Evolutionary conservation across 768 basidiomycete genomes (phyloP).

Genomic region (Rossbeevera mucosa): DNA sequence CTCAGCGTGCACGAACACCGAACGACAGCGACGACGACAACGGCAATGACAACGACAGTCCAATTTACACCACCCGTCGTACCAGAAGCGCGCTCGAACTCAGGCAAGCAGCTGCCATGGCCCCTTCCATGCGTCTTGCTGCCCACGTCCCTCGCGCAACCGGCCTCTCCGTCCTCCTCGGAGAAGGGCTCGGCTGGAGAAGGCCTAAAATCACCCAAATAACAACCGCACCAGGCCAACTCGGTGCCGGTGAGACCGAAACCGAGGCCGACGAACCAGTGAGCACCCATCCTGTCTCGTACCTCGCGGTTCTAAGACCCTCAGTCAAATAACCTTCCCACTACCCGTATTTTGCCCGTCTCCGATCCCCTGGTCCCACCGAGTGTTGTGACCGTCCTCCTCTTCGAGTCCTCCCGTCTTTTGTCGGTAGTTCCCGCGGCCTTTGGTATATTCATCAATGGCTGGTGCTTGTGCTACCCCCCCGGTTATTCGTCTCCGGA

Average conservation of each 20-base stretch:
- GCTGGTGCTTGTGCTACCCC: conserved; percentile 49
- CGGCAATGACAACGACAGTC: not conserved
- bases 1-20: not conserved
- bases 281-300: conserved; percentile 25
- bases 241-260: conserved; percentile 73
- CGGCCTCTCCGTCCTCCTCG: conserved; percentile 23
- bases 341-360: conserved; percentile 53
- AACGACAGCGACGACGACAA: not conserved
- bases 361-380: conserved; percentile 50
- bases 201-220: conserved; percentile 44
- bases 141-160: conserved; percentile 13
- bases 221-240: conserved; percentile 55
- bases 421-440: conserved; percentile 71
- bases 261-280: conserved; percentile 77
- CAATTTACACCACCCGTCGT: conserved; percentile 21
- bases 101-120: conserved; percentile 1
- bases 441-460: conserved; percentile 59
- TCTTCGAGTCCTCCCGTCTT: conserved; percentile 68
- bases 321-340: conserved; percentile 65
- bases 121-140: conserved; percentile 6
- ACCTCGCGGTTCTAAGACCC: conserved; percentile 6
- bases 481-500: conserved; percentile 28
- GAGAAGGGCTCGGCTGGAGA: conserved; percentile 27
- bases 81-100: conserved; percentile 22
- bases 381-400: conserved; percentile 46